These are phyloP conservation scores for Chalciporus pseudorubinellus DNA, from an alignment of 768 basidiomycete species.

Conservation along the genomic window DNA sequence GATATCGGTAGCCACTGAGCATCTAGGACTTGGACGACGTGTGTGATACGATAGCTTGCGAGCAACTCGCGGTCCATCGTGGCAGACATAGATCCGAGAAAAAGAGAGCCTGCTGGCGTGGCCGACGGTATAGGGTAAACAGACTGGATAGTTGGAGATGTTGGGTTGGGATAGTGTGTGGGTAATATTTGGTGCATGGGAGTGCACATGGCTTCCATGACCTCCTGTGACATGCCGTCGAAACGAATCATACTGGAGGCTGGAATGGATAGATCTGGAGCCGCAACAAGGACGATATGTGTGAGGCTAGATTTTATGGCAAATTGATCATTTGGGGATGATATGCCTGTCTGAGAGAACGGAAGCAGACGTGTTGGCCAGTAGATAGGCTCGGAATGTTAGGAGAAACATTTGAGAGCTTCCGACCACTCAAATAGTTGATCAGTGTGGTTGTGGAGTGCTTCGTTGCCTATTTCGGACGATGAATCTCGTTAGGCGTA, in stretches of 20 bases:
- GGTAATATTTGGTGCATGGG: slow-evolving; percentile 76
- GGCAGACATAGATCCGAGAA: slow-evolving; percentile 65
- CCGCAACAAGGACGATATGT: not conserved
- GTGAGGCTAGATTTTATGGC: slow-evolving; percentile 4
- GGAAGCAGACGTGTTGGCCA: not conserved
- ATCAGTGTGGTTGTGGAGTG: slow-evolving; percentile 16
- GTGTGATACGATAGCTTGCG: slow-evolving; percentile 46
- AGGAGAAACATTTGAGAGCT: slow-evolving; percentile 13
- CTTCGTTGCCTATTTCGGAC: slow-evolving; percentile 27
- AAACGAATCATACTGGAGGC: slow-evolving; percentile 66
- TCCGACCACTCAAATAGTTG: slow-evolving; percentile 31
- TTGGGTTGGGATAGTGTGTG: slow-evolving; percentile 25
- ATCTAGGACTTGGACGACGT: slow-evolving; percentile 67
- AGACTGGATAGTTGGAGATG: slow-evolving; percentile 19
- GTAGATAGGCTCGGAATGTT: slow-evolving; percentile 7
- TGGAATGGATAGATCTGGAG: not conserved
- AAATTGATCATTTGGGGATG: slow-evolving; percentile 1
- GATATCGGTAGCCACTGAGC: slow-evolving; percentile 57
- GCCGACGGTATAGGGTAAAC: slow-evolving; percentile 10
- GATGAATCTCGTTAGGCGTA: slow-evolving; percentile 4
- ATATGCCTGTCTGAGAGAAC: not conserved
- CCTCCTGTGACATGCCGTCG: slow-evolving; percentile 69
- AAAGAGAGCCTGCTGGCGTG: slow-evolving; percentile 50
- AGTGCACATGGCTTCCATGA: slow-evolving; percentile 82
- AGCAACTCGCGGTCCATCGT: slow-evolving; percentile 56